Evolutionary conservation across 2,329 filamentous ascomycete species (phyloP).

Genomic region (Cladophialophora immunda): DNA sequence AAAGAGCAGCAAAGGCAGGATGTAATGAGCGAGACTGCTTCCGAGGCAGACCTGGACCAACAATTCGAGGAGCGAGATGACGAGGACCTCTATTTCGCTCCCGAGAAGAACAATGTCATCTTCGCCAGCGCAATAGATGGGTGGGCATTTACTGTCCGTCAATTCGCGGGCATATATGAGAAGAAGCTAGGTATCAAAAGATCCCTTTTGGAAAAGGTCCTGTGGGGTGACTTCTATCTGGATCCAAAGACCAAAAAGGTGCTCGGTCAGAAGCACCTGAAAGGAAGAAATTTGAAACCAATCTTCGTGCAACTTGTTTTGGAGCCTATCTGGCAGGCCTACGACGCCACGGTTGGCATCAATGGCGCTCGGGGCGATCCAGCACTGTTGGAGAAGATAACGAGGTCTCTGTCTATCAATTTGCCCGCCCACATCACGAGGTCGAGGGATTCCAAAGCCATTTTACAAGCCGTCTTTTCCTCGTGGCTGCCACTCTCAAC

Average conservation of each 20-base stretch:
- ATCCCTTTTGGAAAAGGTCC: constrained; percentile 84
- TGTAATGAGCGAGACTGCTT: constrained; percentile 40
- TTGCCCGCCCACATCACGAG: constrained; percentile 85
- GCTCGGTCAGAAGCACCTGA: constrained; percentile 87
- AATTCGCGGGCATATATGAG: constrained; percentile 93
- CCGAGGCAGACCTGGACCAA: constrained; percentile 56
- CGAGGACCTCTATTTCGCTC: constrained; percentile 96
- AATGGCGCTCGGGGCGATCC: constrained; percentile 85
- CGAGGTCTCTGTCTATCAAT: constrained; percentile 84
- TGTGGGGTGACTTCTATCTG: constrained; percentile 97
- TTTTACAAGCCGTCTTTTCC: constrained; percentile 86
- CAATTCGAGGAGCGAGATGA: constrained; percentile 91
- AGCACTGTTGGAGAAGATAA: constrained; percentile 87
- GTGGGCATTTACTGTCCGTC: constrained; percentile 97
- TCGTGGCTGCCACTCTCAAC: constrained; percentile 93
- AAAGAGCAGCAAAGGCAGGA: constrained; percentile 61
- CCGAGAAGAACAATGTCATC: constrained; percentile 98
- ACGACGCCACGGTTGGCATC: constrained; percentile 81
- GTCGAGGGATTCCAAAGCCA: constrained; percentile 81
- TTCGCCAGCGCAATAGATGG: constrained; percentile 97
- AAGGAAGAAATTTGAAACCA: constrained; percentile 88
- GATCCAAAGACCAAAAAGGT: constrained; percentile 98
- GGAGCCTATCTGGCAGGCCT: constrained; percentile 95
- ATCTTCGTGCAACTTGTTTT: constrained; percentile 98
- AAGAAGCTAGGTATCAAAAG: constrained; percentile 97